Base-by-base conservation (phyloP, 192 early-diverging fungal species). In the Podila minutissima region DNA sequence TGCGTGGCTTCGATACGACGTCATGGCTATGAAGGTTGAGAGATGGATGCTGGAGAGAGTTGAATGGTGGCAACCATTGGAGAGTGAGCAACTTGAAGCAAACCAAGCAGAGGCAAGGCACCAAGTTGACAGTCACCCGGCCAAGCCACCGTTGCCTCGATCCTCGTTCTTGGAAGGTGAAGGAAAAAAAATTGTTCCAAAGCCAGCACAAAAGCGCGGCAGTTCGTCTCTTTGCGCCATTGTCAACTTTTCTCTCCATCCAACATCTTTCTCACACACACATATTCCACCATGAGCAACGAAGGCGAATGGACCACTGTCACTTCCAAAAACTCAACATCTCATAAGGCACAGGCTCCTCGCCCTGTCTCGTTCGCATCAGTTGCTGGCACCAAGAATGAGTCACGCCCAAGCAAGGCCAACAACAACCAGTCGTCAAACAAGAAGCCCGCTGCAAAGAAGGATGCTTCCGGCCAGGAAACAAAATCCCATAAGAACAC, bases 291-390 rank as follows among this genome's bases (percentile, higher is more conserved):
- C 67, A 81, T 81, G 77, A 81, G 77, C 62, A 73, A 68, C 67
- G 77, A 81, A 73, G 77, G 77, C 59, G 77, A 81, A 69, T 81
- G 77, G 77, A 81, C 77, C 12, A 81, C 77, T 1, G 77, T 81
- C 15, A 81, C 77, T 26, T 81, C 77, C 19, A 81, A 81, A 50
- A 68, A 73, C 71, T 81, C 77, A 19, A 73, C 71, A 20, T 22
- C 51, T 5, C 77, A 81, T 60, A 81, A 73, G 67, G 66, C 53
- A 37, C 77, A 81, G 62, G 50, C 59, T 10, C 75, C 75, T 9
- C 41, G 66, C 19, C 66, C 75, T 7, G 31, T 55, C 24, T 62
- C 60, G 9, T 71, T 59, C 26, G 64, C 51, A 17, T 70, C 68
- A 13, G 64, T 51, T 29, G 35, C 71, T 9, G 49, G 69, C 26